Base-by-base conservation (phyloP, 768 basidiomycete species). In the Sporobolomyces roseus region DNA sequence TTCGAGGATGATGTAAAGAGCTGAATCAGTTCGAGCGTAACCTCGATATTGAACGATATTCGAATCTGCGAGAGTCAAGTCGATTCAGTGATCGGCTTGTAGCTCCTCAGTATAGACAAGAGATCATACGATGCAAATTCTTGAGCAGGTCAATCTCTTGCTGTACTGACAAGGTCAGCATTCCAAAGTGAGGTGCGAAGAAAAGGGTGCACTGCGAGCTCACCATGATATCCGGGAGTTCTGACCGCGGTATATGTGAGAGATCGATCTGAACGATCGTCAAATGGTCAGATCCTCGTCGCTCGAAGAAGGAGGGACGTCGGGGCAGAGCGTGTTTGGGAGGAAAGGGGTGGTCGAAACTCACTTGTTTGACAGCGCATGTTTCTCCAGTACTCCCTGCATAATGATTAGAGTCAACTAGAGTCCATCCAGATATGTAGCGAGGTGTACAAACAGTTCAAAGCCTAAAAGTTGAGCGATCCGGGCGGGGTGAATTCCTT, bases 21-120 rank as follows among this genome's bases (percentile, higher is more conserved):
- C 92, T 75, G 96, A 91, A 63, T 87, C 86, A 59, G 92, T 93
- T 81, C 93, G 92, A 77, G 92, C 91, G 75, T 94, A 98, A 17
- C 96, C 96, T 76, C 94, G 93, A 82, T 99, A 99, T 80, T 99
- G 94, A 77, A 98, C 96, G 77, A 99, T 98, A 78, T 98, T 98
- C 48, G 87, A 83, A 78, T 98, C 93, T 94, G 27, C 23, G 38
- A 33, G n/a, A 46, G 23, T 43, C 43, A 27, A 21, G 41, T 17
- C 23, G 12, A 41, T 41, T 41, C 38, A 41, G 17, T 17, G 17
- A 41, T 17, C 9, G 38, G 17, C 9, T 41, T 41, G n/a, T n/a
- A n/a, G n/a, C n/a, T n/a, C n/a, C n/a, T n/a, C n/a, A n/a, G n/a
- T n/a, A n/a, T n/a, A n/a, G n/a, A n/a, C n/a, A n/a, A n/a, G n/a